phyloP scores from a whole-genome alignment of 129 eudicot species.

The Flaveria brownii region DNA sequence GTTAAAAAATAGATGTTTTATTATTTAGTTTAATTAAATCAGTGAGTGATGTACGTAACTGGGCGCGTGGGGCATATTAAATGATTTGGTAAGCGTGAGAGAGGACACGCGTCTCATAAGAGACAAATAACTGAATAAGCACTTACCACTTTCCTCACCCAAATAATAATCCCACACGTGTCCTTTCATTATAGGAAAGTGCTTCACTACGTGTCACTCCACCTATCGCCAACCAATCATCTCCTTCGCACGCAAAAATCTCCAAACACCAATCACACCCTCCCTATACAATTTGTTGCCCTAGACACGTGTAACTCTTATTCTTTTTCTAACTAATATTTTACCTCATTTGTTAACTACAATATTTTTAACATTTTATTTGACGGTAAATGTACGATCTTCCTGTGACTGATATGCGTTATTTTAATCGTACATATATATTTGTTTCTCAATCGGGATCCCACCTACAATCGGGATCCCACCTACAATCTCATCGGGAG shows the following conservation, averaged over 20 bases:
- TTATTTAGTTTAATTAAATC: neutral
- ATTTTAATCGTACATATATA: too few species aligned
- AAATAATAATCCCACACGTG: slow-evolving; percentile 42
- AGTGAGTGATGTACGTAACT: neutral
- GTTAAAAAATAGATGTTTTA: too few species aligned
- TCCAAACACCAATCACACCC: slow-evolving; percentile 46
- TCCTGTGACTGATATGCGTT: too few species aligned
- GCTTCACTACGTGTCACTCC: slow-evolving; percentile 37
- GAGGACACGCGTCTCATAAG: slow-evolving; percentile 54
- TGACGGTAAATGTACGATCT: too few species aligned
- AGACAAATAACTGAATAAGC: slow-evolving; percentile 48
- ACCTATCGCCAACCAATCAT: slow-evolving; percentile 19
- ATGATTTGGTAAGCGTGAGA: neutral
- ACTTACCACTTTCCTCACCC: slow-evolving; percentile 39
- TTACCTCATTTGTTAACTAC: too few species aligned
- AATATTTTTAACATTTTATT: too few species aligned
- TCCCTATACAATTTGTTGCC: slow-evolving; percentile 30
- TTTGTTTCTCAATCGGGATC: too few species aligned
- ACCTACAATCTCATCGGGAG: too few species aligned
- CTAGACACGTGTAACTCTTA: slow-evolving; percentile 48
- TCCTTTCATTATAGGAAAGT: slow-evolving; percentile 40
- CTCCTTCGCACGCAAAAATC: slow-evolving; percentile 39
- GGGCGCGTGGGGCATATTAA: slow-evolving; percentile 22
- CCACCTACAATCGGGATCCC: too few species aligned
- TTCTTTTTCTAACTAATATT: too few species aligned